phyloP scores from a whole-genome alignment of 164 flowering plant species.

The Brasenia schreberi region DNA sequence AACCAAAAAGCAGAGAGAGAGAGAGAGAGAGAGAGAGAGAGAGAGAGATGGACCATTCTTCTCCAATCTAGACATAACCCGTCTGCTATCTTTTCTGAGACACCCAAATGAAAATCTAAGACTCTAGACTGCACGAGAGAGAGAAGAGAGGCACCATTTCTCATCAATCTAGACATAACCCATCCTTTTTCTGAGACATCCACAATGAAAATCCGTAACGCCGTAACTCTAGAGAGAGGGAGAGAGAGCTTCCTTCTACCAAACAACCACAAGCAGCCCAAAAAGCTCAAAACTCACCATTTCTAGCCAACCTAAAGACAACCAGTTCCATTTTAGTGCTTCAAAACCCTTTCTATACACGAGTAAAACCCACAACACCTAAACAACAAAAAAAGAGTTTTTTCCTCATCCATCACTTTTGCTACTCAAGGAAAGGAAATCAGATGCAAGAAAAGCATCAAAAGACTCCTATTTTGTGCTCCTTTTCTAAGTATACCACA shows the following conservation, averaged over 20 bases:
- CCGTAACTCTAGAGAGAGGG: not conserved
- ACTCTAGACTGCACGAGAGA: too few relatives aligned
- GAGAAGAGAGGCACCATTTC: too few relatives aligned
- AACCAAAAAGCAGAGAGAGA: not conserved
- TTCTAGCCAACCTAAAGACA: not conserved
- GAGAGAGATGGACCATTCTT: not conserved
- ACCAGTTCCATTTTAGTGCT: not conserved
- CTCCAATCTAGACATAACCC: too few relatives aligned
- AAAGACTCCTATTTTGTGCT: not conserved
- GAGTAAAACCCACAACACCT: not conserved
- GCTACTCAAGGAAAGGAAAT: conserved; percentile 1
- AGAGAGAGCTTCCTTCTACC: not conserved
- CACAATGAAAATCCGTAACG: too few relatives aligned
- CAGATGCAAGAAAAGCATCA: not conserved
- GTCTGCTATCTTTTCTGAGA: too few relatives aligned
- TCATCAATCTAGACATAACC: too few relatives aligned
- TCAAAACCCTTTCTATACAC: not conserved
- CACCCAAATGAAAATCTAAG: too few relatives aligned
- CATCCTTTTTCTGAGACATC: too few relatives aligned
- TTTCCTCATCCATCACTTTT: not conserved
- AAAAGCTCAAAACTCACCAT: not conserved
- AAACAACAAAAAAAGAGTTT: too few relatives aligned
- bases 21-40: not conserved
- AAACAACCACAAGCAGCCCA: not conserved
- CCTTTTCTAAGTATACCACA: not conserved